These are phyloP conservation scores for Candida xiaguanensis DNA, from an alignment of 805 yeast species.

Conservation along the genomic window DNA sequence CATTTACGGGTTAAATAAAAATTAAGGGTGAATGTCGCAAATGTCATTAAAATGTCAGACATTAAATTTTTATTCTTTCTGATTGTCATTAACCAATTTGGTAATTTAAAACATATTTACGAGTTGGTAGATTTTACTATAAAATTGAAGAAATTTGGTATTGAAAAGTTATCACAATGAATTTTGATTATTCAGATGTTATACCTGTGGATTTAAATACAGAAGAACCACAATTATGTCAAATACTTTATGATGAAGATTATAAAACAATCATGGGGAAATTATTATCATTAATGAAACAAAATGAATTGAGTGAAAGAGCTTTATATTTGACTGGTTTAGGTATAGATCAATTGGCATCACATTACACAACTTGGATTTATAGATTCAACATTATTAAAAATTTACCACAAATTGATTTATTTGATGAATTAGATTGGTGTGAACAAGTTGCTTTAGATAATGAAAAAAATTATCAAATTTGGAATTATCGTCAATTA, in stretches of 20 bases:
- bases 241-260: constrained; percentile 68
- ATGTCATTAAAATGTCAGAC: neutral
- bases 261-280: constrained; percentile 61
- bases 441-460: constrained; percentile 68
- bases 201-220: constrained; percentile 39
- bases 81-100: neutral
- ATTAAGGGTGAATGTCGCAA: neutral
- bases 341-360: constrained; percentile 70
- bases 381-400: constrained; percentile 55
- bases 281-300: constrained; percentile 54
- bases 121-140: too few species aligned
- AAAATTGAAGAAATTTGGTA: neutral
- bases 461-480: constrained; percentile 89
- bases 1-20: neutral
- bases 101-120: neutral
- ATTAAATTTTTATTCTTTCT: neutral
- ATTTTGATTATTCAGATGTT: constrained; percentile 38
- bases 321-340: constrained; percentile 63
- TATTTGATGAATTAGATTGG: constrained; percentile 69
- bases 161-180: neutral
- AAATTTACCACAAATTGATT: constrained; percentile 27
- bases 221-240: constrained; percentile 51
- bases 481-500: constrained; percentile 90
- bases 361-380: constrained; percentile 90
- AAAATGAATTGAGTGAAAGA: constrained; percentile 63